Base-by-base conservation (phyloP, 1,139 yeast species). In the Torulaspora globosa region DNA sequence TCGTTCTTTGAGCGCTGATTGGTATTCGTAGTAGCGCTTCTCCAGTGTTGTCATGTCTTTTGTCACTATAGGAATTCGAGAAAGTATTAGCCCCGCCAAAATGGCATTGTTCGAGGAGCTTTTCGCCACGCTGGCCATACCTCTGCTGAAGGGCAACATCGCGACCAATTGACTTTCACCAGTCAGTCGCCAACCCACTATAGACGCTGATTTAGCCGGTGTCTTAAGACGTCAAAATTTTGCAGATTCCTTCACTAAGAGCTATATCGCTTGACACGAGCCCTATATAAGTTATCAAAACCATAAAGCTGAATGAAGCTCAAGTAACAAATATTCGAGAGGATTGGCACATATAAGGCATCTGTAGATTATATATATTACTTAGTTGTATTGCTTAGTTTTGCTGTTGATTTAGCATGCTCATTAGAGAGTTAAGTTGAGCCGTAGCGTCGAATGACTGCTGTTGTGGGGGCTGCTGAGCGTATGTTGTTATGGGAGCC, bases 11-110 rank as follows among this genome's bases (percentile, higher is more conserved):
- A 92, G 74, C 63, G 86, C 95, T 50, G 79, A 78, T 68, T 90
- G 96, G 66, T 94, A 94, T 49, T 79, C 74, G 66, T 84, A 86
- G 68, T 84, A 92, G 46, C 80, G 82, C 51, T 73, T 65, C 61
- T 89, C 97, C 57, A 92, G 84, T 47, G 74, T 78, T 9, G 84
- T 74, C 45, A 82, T 70, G 52, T 85, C 94, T 15, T 86, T 83
- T 2, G 96, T 86, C 46, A 92, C 78, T 38, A 92, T 74, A 24
- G 98, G 98, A 42, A 75, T 77, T 67, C 98, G 78, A 36, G 94
- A 80, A 45, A 92, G 73, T 48, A 92, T 70, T 43, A 88, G 64
- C 10, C 84, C 78, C 5, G 78, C 71, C 46, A 58, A 63, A 27
- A 72, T 56, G 10, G 58, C 41, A 12, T 55, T 46, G 24, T 37